Percentiles rank a stretch among this genome's conserved stretches.
Evolutionary conservation across 2,329 filamentous ascomycete genomes (phyloP).

Genomic region (Xenosphaeropsis pyriputrescens): DNA sequence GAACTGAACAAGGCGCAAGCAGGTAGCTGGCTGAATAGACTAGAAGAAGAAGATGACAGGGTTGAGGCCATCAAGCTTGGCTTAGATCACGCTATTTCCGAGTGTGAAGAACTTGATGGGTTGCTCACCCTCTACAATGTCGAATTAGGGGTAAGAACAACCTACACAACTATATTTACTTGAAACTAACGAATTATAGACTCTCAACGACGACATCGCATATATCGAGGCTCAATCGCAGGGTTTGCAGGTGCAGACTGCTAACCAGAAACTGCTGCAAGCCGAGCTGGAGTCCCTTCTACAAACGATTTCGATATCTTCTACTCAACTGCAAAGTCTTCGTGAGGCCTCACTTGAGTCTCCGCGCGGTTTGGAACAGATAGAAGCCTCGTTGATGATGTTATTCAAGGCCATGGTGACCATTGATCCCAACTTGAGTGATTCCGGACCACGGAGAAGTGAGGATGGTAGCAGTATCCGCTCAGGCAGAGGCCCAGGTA

Average conservation of each 20-base stretch:
- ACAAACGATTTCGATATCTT: constrained; percentile 78
- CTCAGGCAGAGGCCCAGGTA: constrained; percentile 23
- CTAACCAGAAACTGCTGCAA: constrained; percentile 84
- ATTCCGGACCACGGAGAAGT: constrained; percentile 22
- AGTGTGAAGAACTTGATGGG: constrained; percentile 94
- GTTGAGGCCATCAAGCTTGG: constrained; percentile 75
- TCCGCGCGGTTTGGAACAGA: constrained; percentile 54
- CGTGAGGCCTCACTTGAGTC: constrained; percentile 60
- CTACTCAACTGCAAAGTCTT: constrained; percentile 59
- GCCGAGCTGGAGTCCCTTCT: constrained; percentile 82
- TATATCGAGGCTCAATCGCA: constrained; percentile 97
- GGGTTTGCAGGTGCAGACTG: constrained; percentile 89
- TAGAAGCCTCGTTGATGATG: constrained; percentile 63
- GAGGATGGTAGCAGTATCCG: constrained; percentile 15
- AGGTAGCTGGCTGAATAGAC: constrained; percentile 77
- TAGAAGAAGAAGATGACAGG: constrained; percentile 77
- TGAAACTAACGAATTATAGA: constrained; percentile 33
- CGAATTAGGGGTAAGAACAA: constrained; percentile 62
- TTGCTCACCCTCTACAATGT: constrained; percentile 88
- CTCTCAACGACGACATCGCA: constrained; percentile 85
- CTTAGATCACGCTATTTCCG: constrained; percentile 78
- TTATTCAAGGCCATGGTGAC: constrained; percentile 88
- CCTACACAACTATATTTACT: constrained; percentile 3
- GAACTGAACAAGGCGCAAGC: constrained; percentile 86
- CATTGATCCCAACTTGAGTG: constrained; percentile 70